phyloP scores from a whole-genome alignment of 139 green algal species.

The Spirogloea muscicola region DNA sequence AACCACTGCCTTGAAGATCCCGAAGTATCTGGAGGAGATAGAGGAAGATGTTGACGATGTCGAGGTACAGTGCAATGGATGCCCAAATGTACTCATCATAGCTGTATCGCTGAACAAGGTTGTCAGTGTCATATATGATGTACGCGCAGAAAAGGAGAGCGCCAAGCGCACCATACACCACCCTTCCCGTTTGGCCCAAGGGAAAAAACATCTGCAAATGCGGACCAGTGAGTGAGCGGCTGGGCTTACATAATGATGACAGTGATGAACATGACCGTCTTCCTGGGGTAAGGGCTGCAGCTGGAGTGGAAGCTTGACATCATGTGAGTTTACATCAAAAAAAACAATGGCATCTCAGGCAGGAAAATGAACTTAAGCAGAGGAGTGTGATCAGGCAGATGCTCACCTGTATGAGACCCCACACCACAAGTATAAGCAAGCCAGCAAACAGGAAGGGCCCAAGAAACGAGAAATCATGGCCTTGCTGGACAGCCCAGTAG shows the following conservation, averaged over 20 bases:
- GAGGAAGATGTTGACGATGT: conserved; percentile 78
- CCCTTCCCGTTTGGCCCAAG: neutral
- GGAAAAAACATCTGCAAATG: conserved; percentile 32
- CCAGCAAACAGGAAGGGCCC: conserved; percentile 65
- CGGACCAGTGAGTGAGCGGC: no score
- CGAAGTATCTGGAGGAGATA: conserved; percentile 51
- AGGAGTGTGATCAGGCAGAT: neutral
- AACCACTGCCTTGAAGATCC: no score
- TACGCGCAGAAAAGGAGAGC: conserved; percentile 35
- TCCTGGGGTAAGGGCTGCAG: no score
- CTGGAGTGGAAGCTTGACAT: no score
- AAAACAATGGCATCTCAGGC: neutral
- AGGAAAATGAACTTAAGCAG: neutral
- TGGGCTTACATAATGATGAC: no score
- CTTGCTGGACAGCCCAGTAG: conserved; percentile 60
- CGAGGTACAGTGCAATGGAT: conserved; percentile 64
- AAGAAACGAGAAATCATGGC: conserved; percentile 60
- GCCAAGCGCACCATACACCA: conserved; percentile 14
- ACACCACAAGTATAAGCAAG: conserved; percentile 45
- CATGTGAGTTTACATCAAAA: neutral
- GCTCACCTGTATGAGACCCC: conserved; percentile 59
- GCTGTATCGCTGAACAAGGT: conserved; percentile 26
- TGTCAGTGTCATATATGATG: conserved; percentile 44
- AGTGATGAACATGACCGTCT: no score
- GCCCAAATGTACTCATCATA: conserved; percentile 73